These are phyloP conservation scores for Oryza glaberrima DNA, from an alignment of 176 grass and related monocot genomes.

Conservation along the genomic window DNA sequence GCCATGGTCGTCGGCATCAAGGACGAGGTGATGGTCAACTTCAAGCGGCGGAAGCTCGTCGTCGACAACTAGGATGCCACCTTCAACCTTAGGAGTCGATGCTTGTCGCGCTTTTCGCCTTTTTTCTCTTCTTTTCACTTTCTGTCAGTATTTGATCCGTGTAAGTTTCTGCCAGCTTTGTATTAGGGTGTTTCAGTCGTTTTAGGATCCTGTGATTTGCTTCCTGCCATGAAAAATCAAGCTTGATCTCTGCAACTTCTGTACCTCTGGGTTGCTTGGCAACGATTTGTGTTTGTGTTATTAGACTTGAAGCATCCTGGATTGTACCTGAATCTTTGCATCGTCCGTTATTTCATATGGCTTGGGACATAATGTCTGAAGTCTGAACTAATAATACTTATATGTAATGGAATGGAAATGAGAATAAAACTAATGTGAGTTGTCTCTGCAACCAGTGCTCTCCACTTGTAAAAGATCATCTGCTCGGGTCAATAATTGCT, in stretches of 20 bases:
- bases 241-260: background rate
- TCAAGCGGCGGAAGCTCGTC: constrained; percentile 72
- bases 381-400: background rate
- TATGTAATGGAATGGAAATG: background rate
- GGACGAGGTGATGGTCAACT: constrained; percentile 84
- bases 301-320: background rate
- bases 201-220: constrained; percentile 53
- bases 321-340: background rate
- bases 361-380: background rate
- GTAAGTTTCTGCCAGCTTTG: constrained; percentile 32
- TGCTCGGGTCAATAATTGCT: background rate
- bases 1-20: constrained; percentile 97
- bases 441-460: too few species aligned
- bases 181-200: constrained; percentile 33
- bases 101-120: background rate
- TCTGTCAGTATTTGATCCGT: constrained; percentile 42
- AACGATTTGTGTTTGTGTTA: background rate
- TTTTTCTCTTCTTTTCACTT: background rate
- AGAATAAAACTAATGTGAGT: background rate
- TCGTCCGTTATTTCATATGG: background rate
- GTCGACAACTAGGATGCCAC: constrained; percentile 49
- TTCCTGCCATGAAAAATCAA: constrained; percentile 20
- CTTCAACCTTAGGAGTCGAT: constrained; percentile 20
- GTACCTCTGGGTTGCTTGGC: background rate
- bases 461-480: background rate